These are phyloP conservation scores for Apocynum venetum DNA, from an alignment of 257 asterid genomes.

Conservation along the genomic window DNA sequence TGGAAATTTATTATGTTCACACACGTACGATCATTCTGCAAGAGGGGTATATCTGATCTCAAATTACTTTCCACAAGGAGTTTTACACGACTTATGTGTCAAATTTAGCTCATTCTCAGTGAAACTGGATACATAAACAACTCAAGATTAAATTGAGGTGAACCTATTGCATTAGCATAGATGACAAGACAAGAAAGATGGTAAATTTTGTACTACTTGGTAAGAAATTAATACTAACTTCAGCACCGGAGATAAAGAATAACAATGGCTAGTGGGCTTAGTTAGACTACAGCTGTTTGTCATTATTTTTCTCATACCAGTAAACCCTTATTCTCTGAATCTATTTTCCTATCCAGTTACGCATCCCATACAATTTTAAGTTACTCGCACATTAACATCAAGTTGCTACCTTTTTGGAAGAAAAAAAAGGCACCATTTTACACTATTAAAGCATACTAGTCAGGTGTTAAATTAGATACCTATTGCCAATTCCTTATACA, in stretches of 20 bases:
- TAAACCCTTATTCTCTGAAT: not conserved
- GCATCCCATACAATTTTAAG: not conserved
- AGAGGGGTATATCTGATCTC: not conserved
- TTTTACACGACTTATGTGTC: not conserved
- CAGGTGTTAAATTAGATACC: not conserved
- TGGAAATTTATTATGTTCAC: not conserved
- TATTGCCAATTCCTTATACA: not conserved
- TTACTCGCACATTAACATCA: not conserved
- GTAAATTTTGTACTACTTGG: not conserved
- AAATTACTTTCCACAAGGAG: not conserved
- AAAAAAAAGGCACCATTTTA: not conserved
- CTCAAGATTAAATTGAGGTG: not conserved
- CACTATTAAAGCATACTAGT: not conserved
- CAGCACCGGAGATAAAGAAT: not conserved
- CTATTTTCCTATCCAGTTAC: not conserved
- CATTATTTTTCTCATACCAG: not conserved
- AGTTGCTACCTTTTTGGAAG: not conserved
- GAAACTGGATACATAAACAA: not conserved
- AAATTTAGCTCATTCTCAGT: not conserved
- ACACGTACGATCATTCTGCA: not conserved
- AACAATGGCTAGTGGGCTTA: not conserved
- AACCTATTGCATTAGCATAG: not conserved
- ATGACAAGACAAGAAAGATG: not conserved
- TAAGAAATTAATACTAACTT: not conserved
- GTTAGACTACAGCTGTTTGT: not conserved